Base-by-base conservation (phyloP, 352 stramenopile species). In the Phytophthora cryptogea region DNA sequence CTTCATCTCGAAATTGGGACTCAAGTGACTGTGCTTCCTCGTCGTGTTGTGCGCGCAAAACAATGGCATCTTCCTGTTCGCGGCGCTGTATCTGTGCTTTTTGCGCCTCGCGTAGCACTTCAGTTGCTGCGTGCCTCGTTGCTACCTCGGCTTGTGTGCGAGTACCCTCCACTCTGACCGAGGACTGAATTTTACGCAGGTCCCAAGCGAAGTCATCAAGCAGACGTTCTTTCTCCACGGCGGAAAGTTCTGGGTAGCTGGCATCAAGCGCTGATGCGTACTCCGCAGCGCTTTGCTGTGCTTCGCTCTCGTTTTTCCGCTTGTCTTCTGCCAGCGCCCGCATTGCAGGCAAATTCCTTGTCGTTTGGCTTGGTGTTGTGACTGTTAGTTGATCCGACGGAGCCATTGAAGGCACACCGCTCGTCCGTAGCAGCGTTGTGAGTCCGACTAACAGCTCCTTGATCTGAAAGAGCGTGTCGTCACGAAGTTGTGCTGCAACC, bases 401-500 rank as follows among this genome's bases (percentile, higher is more conserved):
- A 27, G 20, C 16, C 8, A 49, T 51, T 2, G 47, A 70, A 7
- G 54, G 33, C 9, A 56, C 49, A 6, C 41, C 45, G n/a, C 59
- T 44, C 11, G 44, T 61, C 13, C 55, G 54, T 23, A 73, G 44
- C 26, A 79, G 60, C 5, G 66, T 73, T 9, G 53, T 76, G 17
- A 86, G 62, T 0, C 46, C 58, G 9, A 76, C 59, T 6, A 88
- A 36, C 32, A 86, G 35, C 11, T 88, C 71, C 31, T 86, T 88
- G 37, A 88, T 85, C 36, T 85, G 63, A n/a, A 78, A 79, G 16
- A 88, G 60, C 14, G 70, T 78, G 20, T 83, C 66, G 14, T 84
- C 68, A 10, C 59, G 57, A 41, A 64, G 36, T 39, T 71, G 67
- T 8, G 59, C 46, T 41, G 37, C 46, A 58, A 50, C 55, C 5